A percentile compares a stretch with the other conserved stretches of the same genome.
Evolutionary conservation across 1,284 basidiomycete species (phyloP).

Genomic region (Boletus mariae): DNA sequence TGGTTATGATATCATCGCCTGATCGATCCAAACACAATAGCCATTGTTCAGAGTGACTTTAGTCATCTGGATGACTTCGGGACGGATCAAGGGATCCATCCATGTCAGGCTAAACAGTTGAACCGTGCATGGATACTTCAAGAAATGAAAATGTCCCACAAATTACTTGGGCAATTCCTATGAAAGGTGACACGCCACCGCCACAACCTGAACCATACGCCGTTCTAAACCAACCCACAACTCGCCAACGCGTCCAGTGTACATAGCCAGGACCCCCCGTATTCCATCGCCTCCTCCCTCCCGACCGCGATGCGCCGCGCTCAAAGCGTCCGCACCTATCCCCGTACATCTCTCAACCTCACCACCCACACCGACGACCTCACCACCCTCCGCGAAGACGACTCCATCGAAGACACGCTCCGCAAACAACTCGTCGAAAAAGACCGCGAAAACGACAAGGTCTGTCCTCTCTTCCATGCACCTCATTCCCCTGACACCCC

Average conservation of each 20-base stretch:
- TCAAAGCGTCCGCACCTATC: constrained; percentile 54
- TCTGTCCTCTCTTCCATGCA: constrained; percentile 18
- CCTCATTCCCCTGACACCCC: neutral
- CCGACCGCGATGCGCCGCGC: constrained; percentile 46
- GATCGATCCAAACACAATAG: neutral
- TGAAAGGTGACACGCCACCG: neutral
- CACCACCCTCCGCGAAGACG: constrained; percentile 53
- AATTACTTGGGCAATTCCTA: too few relatives aligned
- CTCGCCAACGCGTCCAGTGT: neutral
- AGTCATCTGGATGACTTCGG: neutral
- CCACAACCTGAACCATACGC: neutral
- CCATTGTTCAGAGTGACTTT: neutral
- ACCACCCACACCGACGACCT: constrained; percentile 43
- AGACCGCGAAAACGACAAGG: constrained; percentile 69
- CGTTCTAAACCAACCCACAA: neutral
- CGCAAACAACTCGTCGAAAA: constrained; percentile 64
- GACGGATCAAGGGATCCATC: neutral
- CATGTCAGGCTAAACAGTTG: too few relatives aligned
- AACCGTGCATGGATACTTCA: too few relatives aligned
- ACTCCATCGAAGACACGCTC: constrained; percentile 51
- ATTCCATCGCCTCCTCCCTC: neutral
- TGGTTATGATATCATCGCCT: constrained; percentile 1
- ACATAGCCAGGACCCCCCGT: too few relatives aligned
- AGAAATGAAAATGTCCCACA: too few relatives aligned
- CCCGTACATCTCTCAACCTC: constrained; percentile 44